Conservation (phyloP, 2,329 filamentous ascomycete species). For the Venturiaceae sp. region DNA sequence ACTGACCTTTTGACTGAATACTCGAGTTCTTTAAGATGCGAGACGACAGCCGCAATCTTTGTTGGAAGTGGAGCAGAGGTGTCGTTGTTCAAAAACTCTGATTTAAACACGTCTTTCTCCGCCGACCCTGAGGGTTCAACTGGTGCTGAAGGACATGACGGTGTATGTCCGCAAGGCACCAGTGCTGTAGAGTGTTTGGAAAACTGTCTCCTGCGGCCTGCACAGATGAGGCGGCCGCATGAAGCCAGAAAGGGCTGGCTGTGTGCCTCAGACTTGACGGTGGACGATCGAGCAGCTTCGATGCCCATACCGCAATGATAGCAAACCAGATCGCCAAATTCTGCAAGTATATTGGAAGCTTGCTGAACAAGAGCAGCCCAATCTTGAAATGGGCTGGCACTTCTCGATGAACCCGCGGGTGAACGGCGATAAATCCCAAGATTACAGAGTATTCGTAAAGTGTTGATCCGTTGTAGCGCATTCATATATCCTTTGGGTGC, state of each 20-base stretch:
- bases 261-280: neutral
- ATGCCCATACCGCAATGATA: neutral
- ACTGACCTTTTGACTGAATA: conserved; percentile 62
- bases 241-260: neutral
- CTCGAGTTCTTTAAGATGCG: conserved; percentile 55
- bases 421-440: neutral
- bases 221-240: neutral
- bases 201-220: neutral
- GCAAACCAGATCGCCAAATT: neutral
- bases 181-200: neutral
- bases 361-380: neutral
- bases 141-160: neutral
- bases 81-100: too few species aligned
- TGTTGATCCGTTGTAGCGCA: conserved; percentile 3
- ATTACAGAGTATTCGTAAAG: neutral
- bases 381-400: neutral
- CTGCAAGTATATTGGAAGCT: neutral
- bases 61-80: conserved; percentile 33
- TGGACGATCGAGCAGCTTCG: neutral
- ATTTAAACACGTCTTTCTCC: too few species aligned
- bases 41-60: conserved; percentile 74
- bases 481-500: neutral
- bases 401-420: neutral
- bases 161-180: neutral
- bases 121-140: neutral